Evolutionary conservation across 2,329 filamentous ascomycete genomes (phyloP).

Genomic region (Basipetospora chlamydospora): DNA sequence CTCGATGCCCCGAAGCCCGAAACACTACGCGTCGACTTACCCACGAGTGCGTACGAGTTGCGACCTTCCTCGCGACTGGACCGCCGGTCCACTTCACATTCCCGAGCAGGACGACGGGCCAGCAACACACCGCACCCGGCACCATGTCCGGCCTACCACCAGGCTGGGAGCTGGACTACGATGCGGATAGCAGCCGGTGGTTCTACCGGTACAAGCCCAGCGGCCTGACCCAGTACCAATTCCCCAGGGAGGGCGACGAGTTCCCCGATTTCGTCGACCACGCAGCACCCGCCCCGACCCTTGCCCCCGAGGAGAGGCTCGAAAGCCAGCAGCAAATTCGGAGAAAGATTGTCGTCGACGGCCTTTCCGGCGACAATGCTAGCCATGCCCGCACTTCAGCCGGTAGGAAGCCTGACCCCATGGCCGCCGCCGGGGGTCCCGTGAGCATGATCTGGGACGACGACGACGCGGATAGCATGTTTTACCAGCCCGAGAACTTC

Average conservation of each 20-base stretch:
- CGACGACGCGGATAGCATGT: constrained; percentile 19
- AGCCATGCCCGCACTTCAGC: not conserved
- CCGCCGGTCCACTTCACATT: not conserved
- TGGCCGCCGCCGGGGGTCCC: constrained; percentile 11
- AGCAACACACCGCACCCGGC: not conserved
- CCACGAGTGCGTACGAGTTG: not conserved
- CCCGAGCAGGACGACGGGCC: not conserved
- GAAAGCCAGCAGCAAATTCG: constrained; percentile 35
- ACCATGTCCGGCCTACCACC: constrained; percentile 24
- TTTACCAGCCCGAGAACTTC: constrained; percentile 37
- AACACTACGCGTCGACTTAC: not conserved
- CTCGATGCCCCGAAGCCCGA: not conserved
- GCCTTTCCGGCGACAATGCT: constrained; percentile 7
- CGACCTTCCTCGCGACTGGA: not conserved
- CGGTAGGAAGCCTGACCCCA: constrained; percentile 4
- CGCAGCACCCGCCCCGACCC: constrained; percentile 19
- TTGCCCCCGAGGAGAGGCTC: constrained; percentile 37
- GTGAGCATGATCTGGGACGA: constrained; percentile 12
- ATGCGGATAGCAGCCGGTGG: constrained; percentile 33
- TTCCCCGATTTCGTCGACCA: constrained; percentile 34
- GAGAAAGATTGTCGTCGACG: constrained; percentile 13
- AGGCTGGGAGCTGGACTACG: constrained; percentile 44
- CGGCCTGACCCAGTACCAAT: constrained; percentile 39
- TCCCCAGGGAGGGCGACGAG: constrained; percentile 42
- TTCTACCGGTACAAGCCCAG: constrained; percentile 42